Conservation (phyloP, 2,329 filamentous ascomycete species). For the Aspergillus oerlinghausenensis region DNA sequence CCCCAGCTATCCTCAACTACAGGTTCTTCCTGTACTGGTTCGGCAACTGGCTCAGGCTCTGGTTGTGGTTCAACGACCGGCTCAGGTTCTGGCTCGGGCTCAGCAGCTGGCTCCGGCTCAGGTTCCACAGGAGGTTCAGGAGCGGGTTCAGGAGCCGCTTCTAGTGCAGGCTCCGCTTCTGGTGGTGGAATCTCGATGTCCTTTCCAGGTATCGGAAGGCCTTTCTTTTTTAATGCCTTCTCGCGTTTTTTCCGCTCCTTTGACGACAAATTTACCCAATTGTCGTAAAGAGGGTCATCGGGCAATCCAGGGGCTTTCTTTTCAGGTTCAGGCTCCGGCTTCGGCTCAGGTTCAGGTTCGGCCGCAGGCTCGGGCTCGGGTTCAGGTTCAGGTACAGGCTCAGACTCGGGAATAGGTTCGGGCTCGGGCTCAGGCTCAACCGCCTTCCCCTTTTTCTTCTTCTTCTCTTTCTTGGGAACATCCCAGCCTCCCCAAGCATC, state of each 20-base stretch:
- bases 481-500: constrained; percentile 27
- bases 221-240: constrained; percentile 23
- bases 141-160: constrained; percentile 17
- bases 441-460: constrained; percentile 24
- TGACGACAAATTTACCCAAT: constrained; percentile 30
- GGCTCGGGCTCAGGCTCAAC: constrained; percentile 28
- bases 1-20: constrained; percentile 26
- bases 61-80: constrained; percentile 9
- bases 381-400: constrained; percentile 9
- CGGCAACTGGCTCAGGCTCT: constrained; percentile 22
- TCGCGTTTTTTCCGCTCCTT: constrained; percentile 46
- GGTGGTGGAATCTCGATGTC: constrained; percentile 20
- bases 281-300: constrained; percentile 35
- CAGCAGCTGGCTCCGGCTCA: constrained; percentile 12
- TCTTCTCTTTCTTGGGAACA: constrained; percentile 26
- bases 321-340: constrained; percentile 21
- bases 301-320: constrained; percentile 25
- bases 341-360: constrained; percentile 26
- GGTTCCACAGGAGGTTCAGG: constrained; percentile 1
- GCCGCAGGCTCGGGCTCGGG: constrained; percentile 25
- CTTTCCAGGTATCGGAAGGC: constrained; percentile 26
- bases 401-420: constrained; percentile 25
- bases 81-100: constrained; percentile 21
- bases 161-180: constrained; percentile 17
- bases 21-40: constrained; percentile 17